Percentiles rank a stretch among this genome's conserved stretches.
Evolutionary conservation across 1,284 basidiomycete genomes (phyloP).

Genomic region (Mycena sp.): DNA sequence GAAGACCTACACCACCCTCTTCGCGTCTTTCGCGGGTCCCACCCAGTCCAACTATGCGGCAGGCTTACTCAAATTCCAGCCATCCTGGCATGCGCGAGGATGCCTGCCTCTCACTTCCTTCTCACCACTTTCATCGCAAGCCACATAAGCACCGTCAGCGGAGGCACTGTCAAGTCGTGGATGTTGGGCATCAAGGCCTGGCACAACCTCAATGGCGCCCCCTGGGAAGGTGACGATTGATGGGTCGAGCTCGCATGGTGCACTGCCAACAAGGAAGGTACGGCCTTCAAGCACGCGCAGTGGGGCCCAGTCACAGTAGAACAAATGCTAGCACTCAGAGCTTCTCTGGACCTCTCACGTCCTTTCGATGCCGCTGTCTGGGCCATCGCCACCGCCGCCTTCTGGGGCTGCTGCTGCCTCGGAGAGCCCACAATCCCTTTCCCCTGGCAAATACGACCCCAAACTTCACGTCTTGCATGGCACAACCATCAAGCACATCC

Average conservation of each 20-base stretch:
- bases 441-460: background rate
- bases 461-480: background rate
- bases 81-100: background rate
- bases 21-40: background rate
- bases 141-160: background rate
- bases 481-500: background rate
- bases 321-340: too few relatives aligned
- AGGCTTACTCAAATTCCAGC: background rate
- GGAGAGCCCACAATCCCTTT: background rate
- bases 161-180: too few relatives aligned
- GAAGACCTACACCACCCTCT: too few relatives aligned
- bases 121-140: background rate
- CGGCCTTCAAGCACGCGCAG: background rate
- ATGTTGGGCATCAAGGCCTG: background rate
- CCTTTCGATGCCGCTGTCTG: background rate
- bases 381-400: too few relatives aligned
- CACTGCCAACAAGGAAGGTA: too few relatives aligned
- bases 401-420: background rate
- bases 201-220: background rate
- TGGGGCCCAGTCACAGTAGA: background rate
- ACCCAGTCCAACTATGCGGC: background rate
- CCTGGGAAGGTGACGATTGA: background rate
- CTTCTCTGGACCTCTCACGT: too few relatives aligned
- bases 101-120: background rate
- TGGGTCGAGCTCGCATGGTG: background rate